phyloP scores from a whole-genome alignment of 257 asterid genomes.

The Misopates orontium region DNA sequence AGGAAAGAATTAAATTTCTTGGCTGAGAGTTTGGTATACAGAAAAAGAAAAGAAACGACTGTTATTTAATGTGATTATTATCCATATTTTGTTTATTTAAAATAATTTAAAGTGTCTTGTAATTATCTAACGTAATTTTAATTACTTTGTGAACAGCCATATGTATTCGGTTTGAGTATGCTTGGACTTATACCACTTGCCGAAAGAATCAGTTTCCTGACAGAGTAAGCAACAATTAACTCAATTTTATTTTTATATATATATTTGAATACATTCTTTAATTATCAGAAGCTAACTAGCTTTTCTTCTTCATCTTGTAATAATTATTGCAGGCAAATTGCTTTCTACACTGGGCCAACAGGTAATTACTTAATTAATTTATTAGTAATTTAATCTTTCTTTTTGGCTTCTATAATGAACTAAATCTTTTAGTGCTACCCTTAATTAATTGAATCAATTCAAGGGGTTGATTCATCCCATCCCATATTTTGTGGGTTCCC shows the following conservation, averaged over 20 bases:
- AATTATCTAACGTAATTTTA: neutral
- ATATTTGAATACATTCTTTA: neutral
- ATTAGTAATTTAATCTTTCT: neutral
- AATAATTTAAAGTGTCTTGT: neutral
- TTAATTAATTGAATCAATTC: too few relatives aligned
- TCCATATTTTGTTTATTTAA: neutral
- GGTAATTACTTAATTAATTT: slow-evolving; percentile 37
- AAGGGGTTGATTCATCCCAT: too few relatives aligned
- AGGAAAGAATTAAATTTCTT: neutral
- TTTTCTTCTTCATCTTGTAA: neutral
- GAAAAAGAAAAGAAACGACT: too few relatives aligned
- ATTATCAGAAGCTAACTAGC: neutral
- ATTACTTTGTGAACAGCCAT: slow-evolving; percentile 53
- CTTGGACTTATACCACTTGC: slow-evolving; percentile 92
- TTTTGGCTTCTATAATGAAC: too few relatives aligned
- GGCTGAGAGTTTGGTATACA: neutral
- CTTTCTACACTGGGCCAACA: slow-evolving; percentile 90
- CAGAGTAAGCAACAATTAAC: slow-evolving; percentile 61
- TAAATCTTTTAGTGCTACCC: too few relatives aligned
- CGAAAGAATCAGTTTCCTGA: slow-evolving; percentile 80
- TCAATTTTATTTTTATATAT: neutral
- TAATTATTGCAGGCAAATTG: slow-evolving; percentile 74
- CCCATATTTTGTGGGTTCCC: too few relatives aligned
- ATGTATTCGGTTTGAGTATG: slow-evolving; percentile 89
- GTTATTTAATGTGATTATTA: too few relatives aligned